Evolutionary conservation across 805 yeast species (phyloP), one percentile per base, ranked within the genome.

Genomic region (Saccharomycopsis schoenii): DNA sequence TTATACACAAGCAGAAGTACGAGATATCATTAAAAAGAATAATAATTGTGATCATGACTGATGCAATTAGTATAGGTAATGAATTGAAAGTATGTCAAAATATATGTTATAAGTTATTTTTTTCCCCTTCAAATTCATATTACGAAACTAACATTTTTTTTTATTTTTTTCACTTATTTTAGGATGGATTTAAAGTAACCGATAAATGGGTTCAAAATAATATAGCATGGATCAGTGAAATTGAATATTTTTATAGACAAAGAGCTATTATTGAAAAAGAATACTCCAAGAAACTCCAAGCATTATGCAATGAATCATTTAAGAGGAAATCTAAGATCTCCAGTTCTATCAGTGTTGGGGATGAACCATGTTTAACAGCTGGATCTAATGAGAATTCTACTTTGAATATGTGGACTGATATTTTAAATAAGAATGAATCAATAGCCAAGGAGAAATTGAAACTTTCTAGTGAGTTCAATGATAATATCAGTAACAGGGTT

Each of bases 301-400:
- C 80, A 10, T 73, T 94, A 62, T 79, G 89, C 54, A 74, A 83
- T 58, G 89, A 84, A 62, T 88, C 84, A 64, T 84, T 89, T 67
- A 85, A 84, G 62, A 86, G 83, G 71, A 91, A 92, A 70, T 86
- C 96, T 56, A 83, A 83, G 65, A 72, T 78, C 17, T 77, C 89
- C 11, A 82, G 93, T 0, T 71, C 74, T 14, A 72, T 94, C 36
- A 83, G 92, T 54, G 99, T 94, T 1, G 99, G 99, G 29, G 96
- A 89, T 63, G 81, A 82, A 17, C 99, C 99, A 0, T 80, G 84
- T 51, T 81, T 89, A 52, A 94, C 99, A 0, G 98, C 99, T 0
- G 99, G 99, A 0, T 90, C 97, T 0, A 76, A 93, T 57, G 98
- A 94, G 70, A 80, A 88, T 65, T 96, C 97, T 0, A 78, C 88